Percentiles rank a stretch among this genome's conserved stretches.
These are phyloP conservation scores for Globisporangium sylvaticum DNA, from an alignment of 352 stramenopile species.

Conservation along the genomic window DNA sequence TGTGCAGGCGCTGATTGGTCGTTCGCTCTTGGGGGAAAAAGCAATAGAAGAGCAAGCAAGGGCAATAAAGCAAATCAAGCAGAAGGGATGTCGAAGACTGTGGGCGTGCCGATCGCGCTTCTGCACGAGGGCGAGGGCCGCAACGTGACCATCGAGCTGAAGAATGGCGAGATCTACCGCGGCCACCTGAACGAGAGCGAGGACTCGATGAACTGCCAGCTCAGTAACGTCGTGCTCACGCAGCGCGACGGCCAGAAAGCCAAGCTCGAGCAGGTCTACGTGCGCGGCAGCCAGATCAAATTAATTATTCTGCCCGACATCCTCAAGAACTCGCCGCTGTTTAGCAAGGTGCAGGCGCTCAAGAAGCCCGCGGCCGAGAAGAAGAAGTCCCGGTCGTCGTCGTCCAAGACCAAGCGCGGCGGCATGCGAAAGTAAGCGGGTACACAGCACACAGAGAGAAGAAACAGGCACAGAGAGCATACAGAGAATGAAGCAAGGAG, in stretches of 20 bases:
- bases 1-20: background rate
- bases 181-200: constrained; percentile 81
- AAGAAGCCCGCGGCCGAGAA: constrained; percentile 67
- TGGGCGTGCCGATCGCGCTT: constrained; percentile 80
- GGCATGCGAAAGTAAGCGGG: constrained; percentile 33
- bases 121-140: constrained; percentile 86
- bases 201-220: constrained; percentile 97
- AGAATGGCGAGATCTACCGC: constrained; percentile 88
- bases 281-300: constrained; percentile 95
- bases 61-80: background rate
- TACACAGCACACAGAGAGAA: background rate
- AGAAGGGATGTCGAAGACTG: constrained; percentile 55
- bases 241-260: constrained; percentile 77
- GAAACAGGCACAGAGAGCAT: background rate
- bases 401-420: constrained; percentile 20
- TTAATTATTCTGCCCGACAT: constrained; percentile 96
- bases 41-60: background rate
- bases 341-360: constrained; percentile 93
- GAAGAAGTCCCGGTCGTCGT: constrained; percentile 36
- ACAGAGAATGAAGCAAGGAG: background rate
- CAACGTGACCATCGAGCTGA: constrained; percentile 83
- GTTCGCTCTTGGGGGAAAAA: background rate
- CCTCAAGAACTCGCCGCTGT: constrained; percentile 96
- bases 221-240: constrained; percentile 90
- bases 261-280: constrained; percentile 90